A percentile compares a stretch with the other conserved stretches of the same genome.
phyloP scores from a whole-genome alignment of 306 rosid genomes.

The Sindora glabra region DNA sequence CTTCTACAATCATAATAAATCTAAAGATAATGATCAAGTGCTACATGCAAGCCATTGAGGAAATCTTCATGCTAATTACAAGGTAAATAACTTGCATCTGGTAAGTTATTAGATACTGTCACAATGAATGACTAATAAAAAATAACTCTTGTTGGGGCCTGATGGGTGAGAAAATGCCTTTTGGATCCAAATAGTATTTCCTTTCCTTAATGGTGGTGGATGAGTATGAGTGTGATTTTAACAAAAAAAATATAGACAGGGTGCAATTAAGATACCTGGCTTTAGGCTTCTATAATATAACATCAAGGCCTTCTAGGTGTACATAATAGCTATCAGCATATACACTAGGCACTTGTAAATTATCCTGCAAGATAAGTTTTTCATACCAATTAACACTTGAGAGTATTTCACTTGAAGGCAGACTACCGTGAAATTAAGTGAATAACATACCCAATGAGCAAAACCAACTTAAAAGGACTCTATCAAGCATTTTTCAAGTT shows the following conservation, averaged over 20 bases:
- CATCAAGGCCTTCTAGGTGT: conserved; percentile 64
- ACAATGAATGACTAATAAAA: too few species aligned
- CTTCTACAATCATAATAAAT: background rate
- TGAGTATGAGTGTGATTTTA: background rate
- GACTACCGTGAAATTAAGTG: conserved; percentile 1
- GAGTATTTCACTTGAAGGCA: background rate
- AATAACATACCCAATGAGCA: conserved; percentile 67
- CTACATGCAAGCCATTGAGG: background rate
- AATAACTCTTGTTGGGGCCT: too few species aligned
- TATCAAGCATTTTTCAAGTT: conserved; percentile 46
- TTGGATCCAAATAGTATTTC: too few species aligned
- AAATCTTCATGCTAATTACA: background rate
- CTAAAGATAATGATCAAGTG: conserved; percentile 8
- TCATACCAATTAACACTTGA: background rate
- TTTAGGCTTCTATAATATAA: conserved; percentile 78
- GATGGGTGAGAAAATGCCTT: too few species aligned
- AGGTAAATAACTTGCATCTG: background rate
- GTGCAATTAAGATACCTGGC: conserved; percentile 52
- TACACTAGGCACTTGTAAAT: conserved; percentile 77
- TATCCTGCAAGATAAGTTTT: conserved; percentile 65
- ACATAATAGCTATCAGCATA: conserved; percentile 74
- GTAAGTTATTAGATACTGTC: background rate
- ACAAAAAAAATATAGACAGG: background rate
- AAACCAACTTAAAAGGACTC: conserved; percentile 87
- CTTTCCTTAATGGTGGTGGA: too few species aligned